A percentile compares a stretch with the other conserved stretches of the same genome.
phyloP scores from a whole-genome alignment of 768 basidiomycete genomes.

The Trichaptum fuscoviolaceum region DNA sequence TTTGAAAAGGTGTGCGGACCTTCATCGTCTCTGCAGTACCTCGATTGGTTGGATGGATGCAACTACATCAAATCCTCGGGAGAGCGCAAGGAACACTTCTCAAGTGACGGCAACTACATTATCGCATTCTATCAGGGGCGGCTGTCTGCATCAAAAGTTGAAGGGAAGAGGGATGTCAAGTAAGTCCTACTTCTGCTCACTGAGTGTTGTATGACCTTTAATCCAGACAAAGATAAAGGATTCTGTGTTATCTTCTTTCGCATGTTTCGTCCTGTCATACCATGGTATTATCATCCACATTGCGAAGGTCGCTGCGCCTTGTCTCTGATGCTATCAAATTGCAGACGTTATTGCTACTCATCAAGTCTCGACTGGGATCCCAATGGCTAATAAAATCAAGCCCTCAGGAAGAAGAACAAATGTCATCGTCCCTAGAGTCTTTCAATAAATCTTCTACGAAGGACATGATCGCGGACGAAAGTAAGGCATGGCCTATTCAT shows the following conservation, averaged over 20 bases:
- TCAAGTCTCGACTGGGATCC: conserved; percentile 34
- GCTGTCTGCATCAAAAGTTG: conserved; percentile 39
- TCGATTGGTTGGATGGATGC: conserved; percentile 58
- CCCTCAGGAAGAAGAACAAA: conserved; percentile 22
- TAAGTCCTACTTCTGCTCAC: conserved; percentile 28
- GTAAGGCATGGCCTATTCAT: conserved; percentile 48
- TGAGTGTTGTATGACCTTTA: conserved; percentile 1
- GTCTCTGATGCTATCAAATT: conserved; percentile 47
- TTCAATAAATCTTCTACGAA: conserved; percentile 44
- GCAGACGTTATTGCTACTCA: conserved; percentile 52
- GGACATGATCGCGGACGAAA: conserved; percentile 40
- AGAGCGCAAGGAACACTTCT: conserved; percentile 47
- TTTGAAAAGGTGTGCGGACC: conserved; percentile 70
- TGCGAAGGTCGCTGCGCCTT: conserved; percentile 45
- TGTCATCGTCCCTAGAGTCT: conserved; percentile 34
- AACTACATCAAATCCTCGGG: conserved; percentile 51
- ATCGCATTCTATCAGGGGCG: conserved; percentile 56
- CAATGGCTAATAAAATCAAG: conserved; percentile 1
- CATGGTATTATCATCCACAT: conserved; percentile 39
- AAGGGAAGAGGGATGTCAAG: conserved; percentile 51
- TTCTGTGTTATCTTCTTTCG: conserved; percentile 75
- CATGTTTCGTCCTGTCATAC: conserved; percentile 61
- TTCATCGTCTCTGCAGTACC: conserved; percentile 53
- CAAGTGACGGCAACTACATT: conserved; percentile 55
- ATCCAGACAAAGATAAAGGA: conserved; percentile 59